phyloP scores from a whole-genome alignment of 2,329 filamentous ascomycete genomes.

The Ophiostoma montium region DNA sequence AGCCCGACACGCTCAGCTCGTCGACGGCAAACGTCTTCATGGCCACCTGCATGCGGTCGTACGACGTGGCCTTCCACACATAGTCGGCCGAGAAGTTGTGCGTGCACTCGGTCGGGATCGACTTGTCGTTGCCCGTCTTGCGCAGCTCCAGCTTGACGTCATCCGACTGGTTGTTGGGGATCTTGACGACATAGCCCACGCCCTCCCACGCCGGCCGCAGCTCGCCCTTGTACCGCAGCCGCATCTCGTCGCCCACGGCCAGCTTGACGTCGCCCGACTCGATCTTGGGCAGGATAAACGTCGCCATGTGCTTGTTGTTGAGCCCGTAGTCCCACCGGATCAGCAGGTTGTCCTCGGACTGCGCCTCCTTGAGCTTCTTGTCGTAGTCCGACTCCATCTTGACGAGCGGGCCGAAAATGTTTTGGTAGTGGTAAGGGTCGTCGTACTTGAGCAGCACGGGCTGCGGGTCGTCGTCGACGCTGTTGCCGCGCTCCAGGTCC shows the following conservation, averaged over 20 bases:
- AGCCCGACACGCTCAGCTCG: conserved; percentile 95
- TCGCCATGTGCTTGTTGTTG: conserved; percentile 94
- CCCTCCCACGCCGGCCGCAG: conserved; percentile 88
- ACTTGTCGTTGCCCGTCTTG: conserved; percentile 90
- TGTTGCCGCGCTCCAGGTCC: conserved; percentile 81
- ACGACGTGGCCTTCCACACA: conserved; percentile 98
- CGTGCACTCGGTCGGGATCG: conserved; percentile 87
- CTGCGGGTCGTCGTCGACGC: conserved; percentile 87
- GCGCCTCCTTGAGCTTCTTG: conserved; percentile 94
- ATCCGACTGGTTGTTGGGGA: conserved; percentile 97
- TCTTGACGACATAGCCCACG: conserved; percentile 97
- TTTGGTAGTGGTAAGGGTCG: conserved; percentile 96
- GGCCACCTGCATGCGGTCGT: conserved; percentile 96
- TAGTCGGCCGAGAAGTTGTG: conserved; percentile 98
- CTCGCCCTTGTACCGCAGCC: conserved; percentile 89
- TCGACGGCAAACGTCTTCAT: conserved; percentile 99
- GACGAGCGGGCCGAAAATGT: conserved; percentile 92
- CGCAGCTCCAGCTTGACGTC: conserved; percentile 92
- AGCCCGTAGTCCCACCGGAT: conserved; percentile 91
- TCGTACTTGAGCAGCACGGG: conserved; percentile 90
- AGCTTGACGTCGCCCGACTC: conserved; percentile 96
- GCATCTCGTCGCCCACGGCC: conserved; percentile 96
- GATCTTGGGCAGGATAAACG: conserved; percentile 90
- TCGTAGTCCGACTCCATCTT: conserved; percentile 99
- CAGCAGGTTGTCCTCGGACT: conserved; percentile 88